Evolutionary conservation across 805 yeast species (phyloP), one percentile per base, ranked within the genome.

Genomic region (Zygotorulaspora danielsina): DNA sequence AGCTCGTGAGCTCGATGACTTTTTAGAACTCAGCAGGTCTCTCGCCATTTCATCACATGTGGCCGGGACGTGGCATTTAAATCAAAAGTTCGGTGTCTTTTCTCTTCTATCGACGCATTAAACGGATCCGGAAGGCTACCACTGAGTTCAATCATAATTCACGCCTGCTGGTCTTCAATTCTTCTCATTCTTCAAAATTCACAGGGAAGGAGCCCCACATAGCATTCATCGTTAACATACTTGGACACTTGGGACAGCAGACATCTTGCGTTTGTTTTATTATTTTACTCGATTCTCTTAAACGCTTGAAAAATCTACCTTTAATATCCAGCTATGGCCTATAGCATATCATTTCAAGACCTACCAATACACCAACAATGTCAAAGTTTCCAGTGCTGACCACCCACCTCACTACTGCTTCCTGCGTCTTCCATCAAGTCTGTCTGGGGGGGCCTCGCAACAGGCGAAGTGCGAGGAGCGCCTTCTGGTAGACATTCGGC

Each of bases 231-330:
- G 19, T 22, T 31, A 50, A 81, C 88, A 76, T 81, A 81, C 88
- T 79, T 82, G 89, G 70, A 84, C 90, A 75, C 89, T 81, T 79
- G 84, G 87, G 71, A 73, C 71, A 66, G 87, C 70, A 69, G 83
- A 77, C 83, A 78, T 78, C 67, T 69, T 67, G 64, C 61, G 59
- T 54, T 55, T 51, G 43, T 35, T 46, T 43, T 47, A 41, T 44
- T 48, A 32, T 35, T 39, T 34, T 38, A 39, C 34, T 48, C 48
- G 39, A 39, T 44, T 38, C 33, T 46, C 34, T 38, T 24, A 20
- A 19, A 16, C 27, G 32, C 15, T 27, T 27, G 17, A 27, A 15
- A 27, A 27, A n/a, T 4, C 15, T 10, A n/a, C 31, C 18, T 27
- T n/a, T 15, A 6, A 27, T 27, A n/a, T 6, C 17, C 12, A 5